Base-by-base conservation (phyloP, 257 asterid genomes). In the Solanum lycopersicoides region DNA sequence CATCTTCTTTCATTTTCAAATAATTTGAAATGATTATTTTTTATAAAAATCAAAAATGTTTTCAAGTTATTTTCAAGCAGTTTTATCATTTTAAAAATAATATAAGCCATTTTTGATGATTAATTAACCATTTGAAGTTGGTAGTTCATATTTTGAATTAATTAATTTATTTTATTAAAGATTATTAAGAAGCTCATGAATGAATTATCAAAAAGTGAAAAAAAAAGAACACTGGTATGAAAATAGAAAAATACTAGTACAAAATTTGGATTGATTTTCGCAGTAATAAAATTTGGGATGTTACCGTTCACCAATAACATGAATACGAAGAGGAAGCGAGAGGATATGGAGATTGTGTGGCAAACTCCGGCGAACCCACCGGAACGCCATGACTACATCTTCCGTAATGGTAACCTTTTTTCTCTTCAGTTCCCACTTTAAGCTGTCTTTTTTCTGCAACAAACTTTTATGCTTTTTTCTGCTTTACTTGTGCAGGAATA, bases 351-450 rank as follows among this genome's bases (percentile, higher is more conserved):
- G 86, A 95, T 95, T 35, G 94, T 96, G 15, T 96, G 98, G 99
- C 97, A 95, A 90, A 96, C 98, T 86, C 98, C 99, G 28, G 96
- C 96, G 84, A 94, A 93, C 88, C 98, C 97, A 87, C 99, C 99
- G 1, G 96, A 91, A 86, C 95, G 98, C 91, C 94, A 93, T 21
- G 99, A 96, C 86, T 97, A 94, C 91, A 89, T 95, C 89, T 90
- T 93, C 74, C 95, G 91, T 0, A 88, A 94, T 88, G 98, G 98
- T 96, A 92, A 75, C 3, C 16, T 1, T 44, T 42, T 25, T 60
- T 2, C 80, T 47, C 72, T 65, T 65, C 72, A n/a, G 72, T 65
- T 65, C 72, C 16, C 32, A 65, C 34, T 23, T n/a, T n/a, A 11
- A 7, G 72, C 72, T 63, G 80, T 72, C 68, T 53, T 7, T 39